Evolutionary conservation across 2,329 filamentous ascomycete genomes (phyloP), one percentile per base, ranked within the genome.

Genomic region (Xylariaceae sp.): DNA sequence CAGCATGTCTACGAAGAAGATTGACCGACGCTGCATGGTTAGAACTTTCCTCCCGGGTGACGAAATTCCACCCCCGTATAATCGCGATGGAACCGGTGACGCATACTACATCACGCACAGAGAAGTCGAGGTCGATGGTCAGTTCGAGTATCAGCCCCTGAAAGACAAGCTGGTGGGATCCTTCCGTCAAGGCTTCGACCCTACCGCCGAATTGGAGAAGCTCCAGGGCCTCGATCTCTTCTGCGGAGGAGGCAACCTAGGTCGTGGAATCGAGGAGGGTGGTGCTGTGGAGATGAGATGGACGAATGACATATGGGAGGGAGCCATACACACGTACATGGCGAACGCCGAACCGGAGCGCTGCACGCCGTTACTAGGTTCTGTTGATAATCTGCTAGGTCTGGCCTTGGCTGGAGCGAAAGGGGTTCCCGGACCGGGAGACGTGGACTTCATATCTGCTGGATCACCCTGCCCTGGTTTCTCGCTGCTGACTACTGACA

Each of bases 401-500:
- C 72, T 77, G 15, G 84, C 83, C 0, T 75, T 92, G 1, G 57
- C 73, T 2, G 87, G 84, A 0, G 69, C 75, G 0, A 61, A 67
- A 0, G 72, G 76, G 0, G 77, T 89, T 3, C 85, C 88, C 0
- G 67, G 65, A 0, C 77, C 87, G 0, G 88, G 87, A 0, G 77
- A 85, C 0, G 82, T 93, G 0, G 82, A 89, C 9, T 80, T 90
- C 35, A 83, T 93, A 7, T 82, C 82, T 1, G 90, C 83, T 1
- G 90, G 90, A 0, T 89, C 84, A 55, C 90, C 90, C 0, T 95
- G 90, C 64, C 88, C 87, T 13, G 90, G 88, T 0, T 94, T 91
- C 67, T 92, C 88, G 0, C 56, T 65, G 0, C 71, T 90, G 0
- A 92, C 92, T 4, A 66, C 65, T 0, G 73, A 86, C 65, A 85